Evolutionary conservation across 495 filamentous ascomycete species (phyloP).

Genomic region (Immersiella caudata): DNA sequence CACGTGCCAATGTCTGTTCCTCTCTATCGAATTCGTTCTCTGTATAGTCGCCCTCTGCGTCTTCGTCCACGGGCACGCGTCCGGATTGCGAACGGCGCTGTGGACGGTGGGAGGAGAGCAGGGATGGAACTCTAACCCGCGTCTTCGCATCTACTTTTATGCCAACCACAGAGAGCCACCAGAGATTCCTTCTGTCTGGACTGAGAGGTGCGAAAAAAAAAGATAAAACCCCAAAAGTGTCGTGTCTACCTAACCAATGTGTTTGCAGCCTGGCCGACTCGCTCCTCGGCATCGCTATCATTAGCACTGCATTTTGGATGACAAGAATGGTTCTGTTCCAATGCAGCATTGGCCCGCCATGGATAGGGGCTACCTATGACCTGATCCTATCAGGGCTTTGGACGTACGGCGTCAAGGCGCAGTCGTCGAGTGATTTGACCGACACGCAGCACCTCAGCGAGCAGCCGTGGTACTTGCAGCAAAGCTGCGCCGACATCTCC

Average conservation of each 20-base stretch:
- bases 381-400: conserved; percentile 31
- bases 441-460: conserved; percentile 26
- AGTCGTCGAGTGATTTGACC: conserved; percentile 26
- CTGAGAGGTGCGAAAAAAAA: conserved; percentile 25
- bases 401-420: conserved; percentile 28
- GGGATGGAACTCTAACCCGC: conserved; percentile 36
- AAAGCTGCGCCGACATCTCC: conserved; percentile 20
- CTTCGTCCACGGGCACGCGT: conserved; percentile 1
- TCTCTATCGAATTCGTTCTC: conserved; percentile 1
- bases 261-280: conserved; percentile 25
- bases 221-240: not conserved
- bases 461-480: conserved; percentile 31
- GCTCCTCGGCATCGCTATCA: conserved; percentile 23
- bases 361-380: conserved; percentile 22
- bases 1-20: not conserved
- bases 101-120: conserved; percentile 31
- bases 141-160: conserved; percentile 35
- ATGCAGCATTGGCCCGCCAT: conserved; percentile 7
- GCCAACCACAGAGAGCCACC: conserved; percentile 35
- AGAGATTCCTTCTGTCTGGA: conserved; percentile 32
- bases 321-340: conserved; percentile 15
- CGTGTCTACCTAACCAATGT: not conserved
- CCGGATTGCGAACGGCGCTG: conserved; percentile 22
- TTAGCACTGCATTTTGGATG: conserved; percentile 21
- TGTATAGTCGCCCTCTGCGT: conserved; percentile 1